phyloP scores from a whole-genome alignment of 2,329 filamentous ascomycete species.

The Ophiocordyceps camponoti-saundersi region DNA sequence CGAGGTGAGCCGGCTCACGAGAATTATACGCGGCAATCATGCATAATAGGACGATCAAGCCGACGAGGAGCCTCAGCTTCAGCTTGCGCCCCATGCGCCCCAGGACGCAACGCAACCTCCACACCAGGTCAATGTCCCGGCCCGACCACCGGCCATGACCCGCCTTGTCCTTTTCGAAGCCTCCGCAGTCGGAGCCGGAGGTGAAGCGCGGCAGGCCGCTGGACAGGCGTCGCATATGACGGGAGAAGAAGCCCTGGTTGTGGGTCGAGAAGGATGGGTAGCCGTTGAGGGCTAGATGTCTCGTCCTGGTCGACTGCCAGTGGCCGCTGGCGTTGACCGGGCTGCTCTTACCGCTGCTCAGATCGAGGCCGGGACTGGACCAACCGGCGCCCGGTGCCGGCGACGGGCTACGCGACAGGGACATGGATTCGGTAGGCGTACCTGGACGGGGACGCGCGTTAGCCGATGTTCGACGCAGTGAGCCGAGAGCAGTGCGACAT shows the following conservation, averaged over 20 bases:
- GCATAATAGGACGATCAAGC: slow-evolving; percentile 41
- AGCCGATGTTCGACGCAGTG: background rate
- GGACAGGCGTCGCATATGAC: slow-evolving; percentile 68
- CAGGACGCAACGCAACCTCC: slow-evolving; percentile 26
- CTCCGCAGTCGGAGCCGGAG: slow-evolving; percentile 28
- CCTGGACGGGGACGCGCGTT: slow-evolving; percentile 16
- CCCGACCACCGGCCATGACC: slow-evolving; percentile 34
- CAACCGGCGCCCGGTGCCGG: slow-evolving; percentile 73
- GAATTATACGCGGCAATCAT: slow-evolving; percentile 53
- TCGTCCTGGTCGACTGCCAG: slow-evolving; percentile 71
- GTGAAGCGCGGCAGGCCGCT: slow-evolving; percentile 62
- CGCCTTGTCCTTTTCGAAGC: slow-evolving; percentile 65
- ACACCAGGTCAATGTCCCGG: slow-evolving; percentile 26
- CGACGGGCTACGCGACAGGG: slow-evolving; percentile 73
- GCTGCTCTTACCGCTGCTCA: slow-evolving; percentile 54
- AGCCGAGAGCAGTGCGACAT: slow-evolving; percentile 15
- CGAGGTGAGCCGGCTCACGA: slow-evolving; percentile 26
- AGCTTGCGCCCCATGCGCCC: slow-evolving; percentile 44
- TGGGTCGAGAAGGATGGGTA: slow-evolving; percentile 68
- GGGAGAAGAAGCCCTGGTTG: slow-evolving; percentile 74
- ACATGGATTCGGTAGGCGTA: slow-evolving; percentile 50
- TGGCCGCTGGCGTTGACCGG: slow-evolving; percentile 47
- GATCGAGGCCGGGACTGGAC: slow-evolving; percentile 66
- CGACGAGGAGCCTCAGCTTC: slow-evolving; percentile 44
- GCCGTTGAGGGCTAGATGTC: slow-evolving; percentile 54